These are phyloP conservation scores for Alnus rubra DNA, from an alignment of 306 rosid species.

Conservation along the genomic window DNA sequence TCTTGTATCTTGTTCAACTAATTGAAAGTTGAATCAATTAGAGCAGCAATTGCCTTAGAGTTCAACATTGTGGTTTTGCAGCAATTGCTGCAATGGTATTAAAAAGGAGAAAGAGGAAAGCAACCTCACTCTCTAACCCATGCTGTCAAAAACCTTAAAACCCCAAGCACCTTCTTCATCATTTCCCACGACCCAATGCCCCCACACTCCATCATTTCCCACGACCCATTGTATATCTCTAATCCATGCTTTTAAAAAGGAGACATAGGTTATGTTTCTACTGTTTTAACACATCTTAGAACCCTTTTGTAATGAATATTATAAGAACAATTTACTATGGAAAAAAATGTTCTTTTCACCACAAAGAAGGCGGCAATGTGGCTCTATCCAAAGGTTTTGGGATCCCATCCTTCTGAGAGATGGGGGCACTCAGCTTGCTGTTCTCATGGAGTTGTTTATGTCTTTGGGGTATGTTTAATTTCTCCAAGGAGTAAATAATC, in stretches of 20 bases:
- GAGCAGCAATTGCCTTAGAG: too few relatives aligned
- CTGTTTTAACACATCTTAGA: slow-evolving; percentile 11
- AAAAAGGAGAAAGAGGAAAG: neutral
- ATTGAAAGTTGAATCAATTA: too few relatives aligned
- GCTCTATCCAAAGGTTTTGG: slow-evolving; percentile 83
- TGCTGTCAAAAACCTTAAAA: slow-evolving; percentile 8
- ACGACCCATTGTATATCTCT: too few relatives aligned
- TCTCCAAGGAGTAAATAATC: neutral
- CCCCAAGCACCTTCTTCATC: slow-evolving; percentile 27
- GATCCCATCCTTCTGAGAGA: slow-evolving; percentile 84
- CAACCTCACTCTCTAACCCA: neutral
- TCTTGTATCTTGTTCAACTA: slow-evolving; percentile 7
- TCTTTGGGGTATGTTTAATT: slow-evolving; percentile 81
- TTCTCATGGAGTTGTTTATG: slow-evolving; percentile 63
- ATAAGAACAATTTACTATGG: neutral
- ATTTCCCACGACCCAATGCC: slow-evolving; percentile 45
- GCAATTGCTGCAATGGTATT: too few relatives aligned
- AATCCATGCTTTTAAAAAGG: too few relatives aligned
- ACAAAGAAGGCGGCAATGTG: slow-evolving; percentile 89
- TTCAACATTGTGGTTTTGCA: too few relatives aligned
- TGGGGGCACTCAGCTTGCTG: slow-evolving; percentile 98
- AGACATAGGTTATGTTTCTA: neutral
- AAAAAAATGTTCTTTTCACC: slow-evolving; percentile 50
- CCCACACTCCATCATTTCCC: slow-evolving; percentile 50
- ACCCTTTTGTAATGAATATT: neutral